phyloP scores from a whole-genome alignment of 768 basidiomycete species.

The Neoboletus brunneissimus region DNA sequence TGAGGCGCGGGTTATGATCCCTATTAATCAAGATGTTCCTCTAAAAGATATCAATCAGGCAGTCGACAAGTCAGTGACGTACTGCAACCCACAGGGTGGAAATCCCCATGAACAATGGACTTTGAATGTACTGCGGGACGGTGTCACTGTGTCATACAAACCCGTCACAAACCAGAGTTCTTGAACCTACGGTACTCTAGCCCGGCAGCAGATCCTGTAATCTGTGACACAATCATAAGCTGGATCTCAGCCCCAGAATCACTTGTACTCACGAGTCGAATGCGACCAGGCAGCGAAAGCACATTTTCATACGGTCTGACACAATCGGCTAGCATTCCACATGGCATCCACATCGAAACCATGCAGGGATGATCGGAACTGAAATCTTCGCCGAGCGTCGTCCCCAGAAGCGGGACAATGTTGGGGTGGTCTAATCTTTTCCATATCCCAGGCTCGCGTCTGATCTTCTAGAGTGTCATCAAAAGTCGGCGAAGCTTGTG shows the following conservation, averaged over 20 bases:
- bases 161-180: not conserved
- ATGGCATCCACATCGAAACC: slow-evolving; percentile 9
- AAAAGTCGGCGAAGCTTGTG: not conserved
- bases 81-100: not conserved
- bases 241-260: not conserved
- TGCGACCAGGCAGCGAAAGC: not conserved
- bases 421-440: slow-evolving; percentile 5
- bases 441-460: slow-evolving; percentile 7
- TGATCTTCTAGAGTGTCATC: not conserved
- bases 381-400: not conserved
- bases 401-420: slow-evolving; percentile 9
- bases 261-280: too few relatives aligned
- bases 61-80: not conserved
- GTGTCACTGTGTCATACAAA: not conserved
- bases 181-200: not conserved
- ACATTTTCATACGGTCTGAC: not conserved
- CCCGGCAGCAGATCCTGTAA: not conserved
- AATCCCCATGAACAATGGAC: not conserved
- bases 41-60: not conserved
- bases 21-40: slow-evolving; percentile 1
- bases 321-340: not conserved
- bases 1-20: not conserved
- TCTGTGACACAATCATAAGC: not conserved
- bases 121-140: not conserved
- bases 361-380: slow-evolving; percentile 4